Evolutionary conservation across 495 filamentous ascomycete genomes (phyloP), one percentile per base, ranked within the genome.

Genomic region (Delitschia confertaspora): DNA sequence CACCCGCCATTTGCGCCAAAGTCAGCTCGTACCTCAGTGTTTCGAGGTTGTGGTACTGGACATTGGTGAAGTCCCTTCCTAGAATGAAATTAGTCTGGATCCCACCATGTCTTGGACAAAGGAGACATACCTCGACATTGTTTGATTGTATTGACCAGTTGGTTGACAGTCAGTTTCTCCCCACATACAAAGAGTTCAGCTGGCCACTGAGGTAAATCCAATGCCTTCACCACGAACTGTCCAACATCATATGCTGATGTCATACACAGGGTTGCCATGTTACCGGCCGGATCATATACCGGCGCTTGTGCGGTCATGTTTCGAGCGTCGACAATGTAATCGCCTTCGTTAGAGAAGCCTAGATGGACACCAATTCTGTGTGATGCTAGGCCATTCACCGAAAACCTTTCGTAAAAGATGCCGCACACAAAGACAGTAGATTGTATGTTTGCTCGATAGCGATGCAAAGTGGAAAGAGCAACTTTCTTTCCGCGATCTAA

Each of bases 401-500:
- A 71, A 57, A 87, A 85, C 8, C 82, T 67, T 55, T 87, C 82
- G 65, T 83, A 85, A 52, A 86, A 76, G n/a, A 85, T 56, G 25
- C 82, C 82, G 56, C 82, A 87, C 1, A 73, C 71, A 48, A 87
- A 84, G 25, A 78, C 67, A 3, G 80, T 80, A 42, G 69, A 82
- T 30, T 74, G 63, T 65, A 85, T 76, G 17, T 57, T 51, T 45
- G 71, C 60, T 5, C 68, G 64, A 45, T 72, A 72, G 47, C 71
- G 59, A 29, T 69, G 69, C 10, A 87, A 69, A 4, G 70, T 62
- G 14, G 68, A 64, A 11, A 78, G 65, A 1, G 78, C 77, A 6
- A 63, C 62, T 25, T 73, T 64, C 46, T 73, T 69, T 4, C 78
- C 76, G 25, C 79, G 78, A 49, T 75, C 66, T 32, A 70, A 59